Evolutionary conservation across 2,329 filamentous ascomycete species (phyloP), one percentile per base, ranked within the genome.

Genomic region (Drechslerella dactyloides): DNA sequence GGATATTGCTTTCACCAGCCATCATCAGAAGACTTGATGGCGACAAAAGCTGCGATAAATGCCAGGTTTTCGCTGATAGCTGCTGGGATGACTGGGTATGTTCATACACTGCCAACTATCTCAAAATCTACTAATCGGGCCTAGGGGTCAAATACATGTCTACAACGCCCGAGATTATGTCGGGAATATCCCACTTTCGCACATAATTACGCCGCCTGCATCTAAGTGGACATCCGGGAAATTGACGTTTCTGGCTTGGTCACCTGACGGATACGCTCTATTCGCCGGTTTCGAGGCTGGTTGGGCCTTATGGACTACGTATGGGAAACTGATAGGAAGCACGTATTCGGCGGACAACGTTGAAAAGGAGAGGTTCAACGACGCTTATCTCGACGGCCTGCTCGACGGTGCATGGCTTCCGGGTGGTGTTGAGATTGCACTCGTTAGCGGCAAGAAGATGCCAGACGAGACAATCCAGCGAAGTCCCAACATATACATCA

Each of bases 261-360:
- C 94, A 0, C 92, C 93, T 0, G 94, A 99, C 79, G 94, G 94
- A 17, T 97, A 97, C 79, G 96, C 93, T 78, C 84, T 99, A 7
- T 97, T 99, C 80, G 92, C 90, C 48, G 94, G 93, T 0, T 97
- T 93, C 77, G 89, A 94, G 76, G 87, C 89, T 68, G 96, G 94
- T 0, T 99, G 94, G 94, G 89, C 90, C 2, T 93, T 88, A 52
- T 99, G 93, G 93, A 97, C 93, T 78, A 94, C 97, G 40, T 99
- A 96, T 80, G 94, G 94, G 35, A 97, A 96, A 79, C 85, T 89
- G 1, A 89, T 92, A 13, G 92, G 89, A 62, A 91, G 87, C 75
- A 96, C 91, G 78, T 97, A 97, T 78, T 84, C 85, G 5, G 84
- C 86, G 11, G 90, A 96, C 76, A 82, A 83, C 1, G 82, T 91